Percentiles rank a stretch among this genome's conserved stretches.
Evolutionary conservation across 257 asterid genomes (phyloP).

Genomic region (Paulownia fortunei): DNA sequence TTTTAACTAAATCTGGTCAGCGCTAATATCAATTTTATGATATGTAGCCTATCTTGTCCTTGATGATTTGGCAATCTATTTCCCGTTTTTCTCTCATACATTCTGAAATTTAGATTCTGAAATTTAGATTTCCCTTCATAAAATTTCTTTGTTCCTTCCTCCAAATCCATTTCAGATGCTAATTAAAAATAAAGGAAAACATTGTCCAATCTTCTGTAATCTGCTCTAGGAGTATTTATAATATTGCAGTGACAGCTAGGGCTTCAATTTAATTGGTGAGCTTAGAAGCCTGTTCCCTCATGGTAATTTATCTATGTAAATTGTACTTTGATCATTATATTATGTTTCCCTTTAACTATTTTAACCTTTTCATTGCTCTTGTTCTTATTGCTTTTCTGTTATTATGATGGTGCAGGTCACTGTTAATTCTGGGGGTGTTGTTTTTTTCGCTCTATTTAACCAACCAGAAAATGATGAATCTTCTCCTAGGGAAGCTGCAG

Average conservation of each 20-base stretch:
- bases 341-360: background rate
- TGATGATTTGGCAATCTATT: constrained; percentile 21
- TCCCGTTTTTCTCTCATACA: background rate
- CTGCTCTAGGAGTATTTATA: background rate
- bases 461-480: constrained; percentile 75
- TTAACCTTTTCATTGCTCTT: constrained; percentile 21
- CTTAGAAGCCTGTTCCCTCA: background rate
- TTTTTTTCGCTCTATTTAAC: constrained; percentile 88
- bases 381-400: constrained; percentile 33
- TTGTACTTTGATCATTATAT: background rate
- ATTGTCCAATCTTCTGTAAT: background rate
- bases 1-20: background rate
- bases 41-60: constrained; percentile 18
- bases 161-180: background rate
- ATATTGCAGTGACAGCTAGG: background rate
- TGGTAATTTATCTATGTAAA: background rate
- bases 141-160: background rate
- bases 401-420: constrained; percentile 69
- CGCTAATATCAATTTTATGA: constrained; percentile 13
- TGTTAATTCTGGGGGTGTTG: constrained; percentile 99
- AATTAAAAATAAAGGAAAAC: background rate
- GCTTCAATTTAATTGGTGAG: constrained; percentile 7
- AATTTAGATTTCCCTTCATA: constrained; percentile 5
- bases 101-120: constrained; percentile 4
- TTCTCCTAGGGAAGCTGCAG: constrained; percentile 84